A percentile compares a stretch with the other conserved stretches of the same genome.
phyloP scores from a whole-genome alignment of 352 stramenopile species.

The Pythium guiyangense region DNA sequence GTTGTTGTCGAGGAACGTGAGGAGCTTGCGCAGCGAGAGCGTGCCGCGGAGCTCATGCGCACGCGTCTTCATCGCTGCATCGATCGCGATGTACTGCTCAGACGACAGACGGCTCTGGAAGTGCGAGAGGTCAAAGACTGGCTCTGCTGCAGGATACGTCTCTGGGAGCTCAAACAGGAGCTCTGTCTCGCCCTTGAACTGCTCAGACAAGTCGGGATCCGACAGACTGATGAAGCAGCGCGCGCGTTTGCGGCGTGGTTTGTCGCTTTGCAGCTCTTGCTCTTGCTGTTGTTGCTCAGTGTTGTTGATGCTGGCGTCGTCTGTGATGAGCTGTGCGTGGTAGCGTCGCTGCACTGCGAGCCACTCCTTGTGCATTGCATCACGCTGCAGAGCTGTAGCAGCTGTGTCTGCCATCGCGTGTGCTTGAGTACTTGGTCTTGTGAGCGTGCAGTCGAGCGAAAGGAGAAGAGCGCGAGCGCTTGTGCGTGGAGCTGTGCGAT shows the following conservation, averaged over 20 bases:
- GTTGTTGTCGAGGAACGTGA: slow-evolving; percentile 87
- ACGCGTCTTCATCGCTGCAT: slow-evolving; percentile 27
- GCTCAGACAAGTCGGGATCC: slow-evolving; percentile 51
- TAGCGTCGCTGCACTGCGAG: slow-evolving; percentile 65
- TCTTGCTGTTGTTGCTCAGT: neutral
- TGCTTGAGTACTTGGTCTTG: neutral
- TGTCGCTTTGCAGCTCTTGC: neutral
- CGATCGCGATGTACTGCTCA: slow-evolving; percentile 32
- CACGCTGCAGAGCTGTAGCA: slow-evolving; percentile 16
- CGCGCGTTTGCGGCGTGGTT: slow-evolving; percentile 8
- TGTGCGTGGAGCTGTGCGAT: too few species aligned
- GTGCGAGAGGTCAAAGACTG: slow-evolving; percentile 43
- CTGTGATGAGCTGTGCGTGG: slow-evolving; percentile 27
- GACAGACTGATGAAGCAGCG: slow-evolving; percentile 57
- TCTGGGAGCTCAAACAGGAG: slow-evolving; percentile 43
- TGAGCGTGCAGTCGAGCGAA: neutral
- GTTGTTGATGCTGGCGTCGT: slow-evolving; percentile 9
- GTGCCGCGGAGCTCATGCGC: slow-evolving; percentile 36
- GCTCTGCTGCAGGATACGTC: slow-evolving; percentile 42
- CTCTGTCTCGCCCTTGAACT: slow-evolving; percentile 53
- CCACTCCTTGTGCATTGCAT: slow-evolving; percentile 50
- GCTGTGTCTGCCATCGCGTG: neutral
- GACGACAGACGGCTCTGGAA: slow-evolving; percentile 42
- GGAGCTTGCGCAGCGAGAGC: slow-evolving; percentile 56
- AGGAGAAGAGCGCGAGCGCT: neutral